Evolutionary conservation across 1,139 yeast species (phyloP).

Genomic region (Taiozyma onychis): DNA sequence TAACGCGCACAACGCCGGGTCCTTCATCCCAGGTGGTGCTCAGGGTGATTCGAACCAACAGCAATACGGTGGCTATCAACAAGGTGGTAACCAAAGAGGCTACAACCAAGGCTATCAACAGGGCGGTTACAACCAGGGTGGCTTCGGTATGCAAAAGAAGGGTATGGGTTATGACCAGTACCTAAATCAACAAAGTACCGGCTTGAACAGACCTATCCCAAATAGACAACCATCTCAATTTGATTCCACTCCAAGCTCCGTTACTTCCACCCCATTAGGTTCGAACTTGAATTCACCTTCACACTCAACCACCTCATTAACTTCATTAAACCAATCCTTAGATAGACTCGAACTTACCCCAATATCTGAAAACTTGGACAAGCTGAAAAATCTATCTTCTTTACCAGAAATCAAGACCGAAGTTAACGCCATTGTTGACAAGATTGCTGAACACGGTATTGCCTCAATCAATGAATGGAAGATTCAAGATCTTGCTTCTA

Average conservation of each 20-base stretch:
- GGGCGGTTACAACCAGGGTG: conserved; percentile 3
- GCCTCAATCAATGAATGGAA: conserved; percentile 59
- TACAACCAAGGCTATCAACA: conserved; percentile 4
- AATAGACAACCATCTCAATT: conserved; percentile 5
- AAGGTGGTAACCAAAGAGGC: conserved; percentile 2
- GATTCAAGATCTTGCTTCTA: conserved; percentile 52
- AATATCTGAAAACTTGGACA: conserved; percentile 51
- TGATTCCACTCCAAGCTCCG: conserved; percentile 15
- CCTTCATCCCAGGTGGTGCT: conserved; percentile 16
- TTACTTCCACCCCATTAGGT: conserved; percentile 23
- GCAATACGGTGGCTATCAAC: conserved; percentile 1
- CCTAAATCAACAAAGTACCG: conserved; percentile 9
- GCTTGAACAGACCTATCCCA: conserved; percentile 13
- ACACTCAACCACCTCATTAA: conserved; percentile 52
- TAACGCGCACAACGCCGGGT: conserved; percentile 18
- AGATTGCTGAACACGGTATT: conserved; percentile 42
- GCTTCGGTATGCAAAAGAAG: conserved; percentile 16
- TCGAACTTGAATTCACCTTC: conserved; percentile 22
- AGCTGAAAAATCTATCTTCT: conserved; percentile 51
- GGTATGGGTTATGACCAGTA: conserved; percentile 22
- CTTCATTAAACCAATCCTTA: conserved; percentile 67
- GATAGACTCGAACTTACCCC: conserved; percentile 66
- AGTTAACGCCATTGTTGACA: conserved; percentile 49
- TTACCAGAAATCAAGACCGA: conserved; percentile 63
- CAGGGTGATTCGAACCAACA: not conserved